Evolutionary conservation across 2,329 filamentous ascomycete species (phyloP), one percentile per base, ranked within the genome.

Genomic region (Colletotrichum eleusines): DNA sequence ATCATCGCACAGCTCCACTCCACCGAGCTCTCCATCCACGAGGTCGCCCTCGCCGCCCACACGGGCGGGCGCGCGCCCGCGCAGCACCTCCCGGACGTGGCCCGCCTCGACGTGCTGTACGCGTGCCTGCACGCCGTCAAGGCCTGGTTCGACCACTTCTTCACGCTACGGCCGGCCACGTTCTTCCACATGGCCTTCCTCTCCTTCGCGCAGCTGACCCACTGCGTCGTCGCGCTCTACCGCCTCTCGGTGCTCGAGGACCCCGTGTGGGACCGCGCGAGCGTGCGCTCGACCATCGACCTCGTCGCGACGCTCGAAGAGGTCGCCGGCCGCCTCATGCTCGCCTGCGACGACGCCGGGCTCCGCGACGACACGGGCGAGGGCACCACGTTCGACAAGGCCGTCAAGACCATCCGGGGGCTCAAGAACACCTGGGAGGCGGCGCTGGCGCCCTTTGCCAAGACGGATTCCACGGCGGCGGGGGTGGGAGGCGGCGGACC

Each of bases 11-110:
- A 80, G n/a, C 69, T 84, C 1, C 76, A 78, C 67, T 77, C 77
- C 50, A 74, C 79, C 2, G 81, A 83, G 18, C 76, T 82, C 20
- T 71, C 78, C 6, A 79, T 85, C 46, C 75, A 79, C n/a, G 81
- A 84, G 67, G 62, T 76, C 76, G 75, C 77, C 74, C 33, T 78
- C 62, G 54, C 68, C 26, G 26, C 58, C 12, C n/a, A 62, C 0
- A 42, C 62, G 2, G 59, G 42, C 33, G 53, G 73, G 16, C 61
- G 51, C 59, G 71, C 68, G 42, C 73, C 74, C 2, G 46, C 66
- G 40, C 71, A 73, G n/a, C 31, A 33, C 33, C 68, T 72, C 6
- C 74, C 76, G 51, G 70, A 77, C 62, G 46, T 75, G 23, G 72
- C 75, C 18, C 74, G 72, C 64, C 42, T 73, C 68, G 76, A 79